Evolutionary conservation across 2,329 filamentous ascomycete species (phyloP), one percentile per base, ranked within the genome.

Genomic region (Calonectria pseudoturangicola): DNA sequence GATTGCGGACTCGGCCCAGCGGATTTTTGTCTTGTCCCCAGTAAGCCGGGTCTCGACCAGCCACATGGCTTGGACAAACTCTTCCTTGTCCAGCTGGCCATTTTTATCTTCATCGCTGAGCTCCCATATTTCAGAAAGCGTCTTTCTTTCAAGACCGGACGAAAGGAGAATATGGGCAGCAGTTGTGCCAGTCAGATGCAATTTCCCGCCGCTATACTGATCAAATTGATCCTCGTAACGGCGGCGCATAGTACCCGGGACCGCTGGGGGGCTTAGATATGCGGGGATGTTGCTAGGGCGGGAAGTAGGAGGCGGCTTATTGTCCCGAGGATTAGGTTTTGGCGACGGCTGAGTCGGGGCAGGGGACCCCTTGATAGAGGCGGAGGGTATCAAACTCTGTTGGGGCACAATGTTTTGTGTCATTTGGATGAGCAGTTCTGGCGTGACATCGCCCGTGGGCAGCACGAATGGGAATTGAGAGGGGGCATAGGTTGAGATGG

Each of bases 1-100:
- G 12, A 73, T 36, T 8, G 41, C 25, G 18, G 15, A 45, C 3
- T 39, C 58, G 8, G 68, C 65, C 33, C 43, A 66, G 16, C 71
- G 71, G 50, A 65, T 48, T 13, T 48, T 62, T 58, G 47, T 45
- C 12, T 66, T 48, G 25, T 43, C 48, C 6, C 68, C 64, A 8
- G 68, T 70, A 5, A 51, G 68, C 21, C 64, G 71, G 10, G 56
- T 60, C 12, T 73, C 68, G 8, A 71, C 47, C 18, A 66, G 58
- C 68, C 68, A 65, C 68, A 73, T 71, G 8, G 68, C 68, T 10
- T 68, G 50, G 9, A 68, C 64, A 43, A 68, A 73, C 41, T 71
- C 68, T 9, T 71, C 48, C 25, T 62, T 71, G 28, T 71, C 60
- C 18, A 73, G 33, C 33, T 71, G 71, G 5, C 65, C 72, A 21